Conservation (phyloP, 1,284 basidiomycete species). For the Apiotrichum gamsii region DNA sequence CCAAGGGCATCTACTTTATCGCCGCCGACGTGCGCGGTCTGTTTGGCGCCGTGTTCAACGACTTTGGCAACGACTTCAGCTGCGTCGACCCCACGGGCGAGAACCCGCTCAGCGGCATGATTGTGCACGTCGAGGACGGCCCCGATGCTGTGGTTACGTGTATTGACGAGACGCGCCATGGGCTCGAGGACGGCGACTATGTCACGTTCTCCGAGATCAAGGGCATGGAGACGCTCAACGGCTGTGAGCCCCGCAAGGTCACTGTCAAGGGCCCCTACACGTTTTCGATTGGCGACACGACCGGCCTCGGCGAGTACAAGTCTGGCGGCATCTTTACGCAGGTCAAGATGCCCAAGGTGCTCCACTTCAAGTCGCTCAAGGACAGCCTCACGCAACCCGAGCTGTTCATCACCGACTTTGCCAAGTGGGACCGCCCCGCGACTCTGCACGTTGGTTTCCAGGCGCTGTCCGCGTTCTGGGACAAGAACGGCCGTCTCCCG, state of each 20-base stretch:
- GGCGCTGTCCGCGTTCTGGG: slow-evolving; percentile 76
- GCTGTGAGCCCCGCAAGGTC: slow-evolving; percentile 83
- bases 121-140: slow-evolving; percentile 81
- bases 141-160: slow-evolving; percentile 89
- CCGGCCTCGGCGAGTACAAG: slow-evolving; percentile 69
- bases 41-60: slow-evolving; percentile 93
- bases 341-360: slow-evolving; percentile 96
- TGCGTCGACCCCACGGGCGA: slow-evolving; percentile 95
- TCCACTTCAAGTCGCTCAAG: slow-evolving; percentile 89
- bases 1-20: slow-evolving; percentile 85
- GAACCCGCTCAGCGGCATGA: slow-evolving; percentile 88
- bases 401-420: slow-evolving; percentile 92
- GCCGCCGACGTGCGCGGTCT: slow-evolving; percentile 87
- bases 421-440: slow-evolving; percentile 90
- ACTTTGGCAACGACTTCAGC: slow-evolving; percentile 90
- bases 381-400: slow-evolving; percentile 81
- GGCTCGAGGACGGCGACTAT: slow-evolving; percentile 95
- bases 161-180: slow-evolving; percentile 93
- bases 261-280: slow-evolving; percentile 95
- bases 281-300: slow-evolving; percentile 87
- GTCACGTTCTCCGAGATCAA: slow-evolving; percentile 97
- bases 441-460: slow-evolving; percentile 93
- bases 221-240: slow-evolving; percentile 89
- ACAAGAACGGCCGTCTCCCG: slow-evolving; percentile 66
- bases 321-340: slow-evolving; percentile 94